These are phyloP conservation scores for Ogataea allantospora DNA, from an alignment of 805 yeast species.

Conservation along the genomic window DNA sequence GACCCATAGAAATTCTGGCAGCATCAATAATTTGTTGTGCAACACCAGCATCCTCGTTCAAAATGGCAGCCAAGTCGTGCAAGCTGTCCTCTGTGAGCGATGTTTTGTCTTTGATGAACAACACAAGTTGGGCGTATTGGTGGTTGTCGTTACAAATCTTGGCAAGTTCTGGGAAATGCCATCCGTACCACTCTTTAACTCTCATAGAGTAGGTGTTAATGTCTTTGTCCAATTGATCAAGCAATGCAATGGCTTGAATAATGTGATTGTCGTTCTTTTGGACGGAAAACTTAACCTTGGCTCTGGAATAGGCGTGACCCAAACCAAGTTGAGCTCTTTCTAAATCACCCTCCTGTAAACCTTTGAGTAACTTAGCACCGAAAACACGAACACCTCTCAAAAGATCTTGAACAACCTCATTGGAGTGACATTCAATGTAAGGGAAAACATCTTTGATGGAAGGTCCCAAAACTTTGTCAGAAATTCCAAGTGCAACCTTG, in stretches of 20 bases:
- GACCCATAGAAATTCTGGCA: conserved; percentile 98
- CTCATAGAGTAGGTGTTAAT: conserved; percentile 97
- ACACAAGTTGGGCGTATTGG: conserved; percentile 76
- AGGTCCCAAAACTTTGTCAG: conserved; percentile 95
- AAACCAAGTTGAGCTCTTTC: conserved; percentile 98
- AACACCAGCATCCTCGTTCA: conserved; percentile 86
- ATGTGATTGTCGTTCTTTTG: conserved; percentile 99
- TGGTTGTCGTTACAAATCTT: conserved; percentile 88
- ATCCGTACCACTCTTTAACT: conserved; percentile 97
- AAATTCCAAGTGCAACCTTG: conserved; percentile 77
- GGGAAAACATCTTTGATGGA: conserved; percentile 91
- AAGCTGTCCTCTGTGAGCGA: conserved; percentile 74
- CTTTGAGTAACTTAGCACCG: conserved; percentile 85
- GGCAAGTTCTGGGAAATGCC: conserved; percentile 98
- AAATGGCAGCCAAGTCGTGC: conserved; percentile 88
- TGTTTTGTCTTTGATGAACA: conserved; percentile 83
- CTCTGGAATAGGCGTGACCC: conserved; percentile 98
- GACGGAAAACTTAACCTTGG: conserved; percentile 97
- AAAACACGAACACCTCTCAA: conserved; percentile 92
- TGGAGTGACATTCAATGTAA: conserved; percentile 83
- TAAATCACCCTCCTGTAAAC: conserved; percentile 89
- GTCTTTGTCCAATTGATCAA: conserved; percentile 97
- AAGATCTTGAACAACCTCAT: conserved; percentile 91
- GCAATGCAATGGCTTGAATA: conserved; percentile 95
- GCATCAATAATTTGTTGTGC: conserved; percentile 92